A percentile compares a stretch with the other conserved stretches of the same genome.
Conservation (phyloP, 2,329 filamentous ascomycete species). For the Furcasterigmium sp. region DNA sequence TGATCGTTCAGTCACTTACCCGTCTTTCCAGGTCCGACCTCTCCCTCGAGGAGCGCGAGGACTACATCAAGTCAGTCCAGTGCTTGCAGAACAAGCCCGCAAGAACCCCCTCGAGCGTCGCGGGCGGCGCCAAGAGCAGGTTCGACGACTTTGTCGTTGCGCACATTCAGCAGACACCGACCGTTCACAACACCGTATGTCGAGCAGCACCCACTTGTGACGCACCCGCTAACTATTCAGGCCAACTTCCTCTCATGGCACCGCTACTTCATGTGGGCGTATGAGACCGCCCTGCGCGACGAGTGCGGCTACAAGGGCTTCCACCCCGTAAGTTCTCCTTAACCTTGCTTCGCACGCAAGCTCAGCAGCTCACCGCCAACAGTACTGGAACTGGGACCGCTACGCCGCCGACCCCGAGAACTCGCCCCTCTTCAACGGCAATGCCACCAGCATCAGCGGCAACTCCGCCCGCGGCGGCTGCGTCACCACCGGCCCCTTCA, state of each 20-base stretch:
- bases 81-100: slow-evolving; percentile 15
- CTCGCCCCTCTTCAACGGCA: slow-evolving; percentile 51
- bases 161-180: slow-evolving; percentile 20
- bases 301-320: slow-evolving; percentile 36
- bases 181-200: slow-evolving; percentile 18
- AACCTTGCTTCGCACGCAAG: too few relatives aligned
- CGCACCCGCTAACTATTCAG: slow-evolving; percentile 4
- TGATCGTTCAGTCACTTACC: background rate
- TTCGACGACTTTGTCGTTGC: slow-evolving; percentile 26
- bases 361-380: slow-evolving; percentile 6
- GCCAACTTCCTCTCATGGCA: slow-evolving; percentile 37
- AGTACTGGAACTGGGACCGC: slow-evolving; percentile 48
- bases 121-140: slow-evolving; percentile 19
- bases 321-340: slow-evolving; percentile 23
- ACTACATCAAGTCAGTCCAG: slow-evolving; percentile 16
- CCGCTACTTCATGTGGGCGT: slow-evolving; percentile 32
- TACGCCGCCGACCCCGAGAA: slow-evolving; percentile 37
- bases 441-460: slow-evolving; percentile 41
- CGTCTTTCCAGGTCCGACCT: background rate
- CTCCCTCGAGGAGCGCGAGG: slow-evolving; percentile 5
- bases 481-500: slow-evolving; percentile 43
- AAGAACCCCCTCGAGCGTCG: slow-evolving; percentile 5
- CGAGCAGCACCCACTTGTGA: too few relatives aligned
- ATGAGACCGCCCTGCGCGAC: slow-evolving; percentile 29
- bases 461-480: slow-evolving; percentile 54